These are phyloP conservation scores for Fusarium xylarioides DNA, from an alignment of 2,329 filamentous ascomycete species.

Conservation along the genomic window DNA sequence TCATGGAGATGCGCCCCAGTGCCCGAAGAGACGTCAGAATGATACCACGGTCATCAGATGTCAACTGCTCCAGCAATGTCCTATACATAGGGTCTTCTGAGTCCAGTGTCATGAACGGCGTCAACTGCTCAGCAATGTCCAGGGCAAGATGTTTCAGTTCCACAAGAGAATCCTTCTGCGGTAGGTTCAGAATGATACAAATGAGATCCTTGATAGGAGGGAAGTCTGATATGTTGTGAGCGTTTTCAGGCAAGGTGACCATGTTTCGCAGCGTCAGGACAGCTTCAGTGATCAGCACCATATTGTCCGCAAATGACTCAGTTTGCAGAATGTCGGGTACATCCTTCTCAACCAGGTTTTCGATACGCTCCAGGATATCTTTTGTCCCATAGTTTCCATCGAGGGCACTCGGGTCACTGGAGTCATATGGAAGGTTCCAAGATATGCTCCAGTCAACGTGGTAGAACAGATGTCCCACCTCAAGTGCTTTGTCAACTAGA, in stretches of 20 bases:
- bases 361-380: slow-evolving; percentile 72
- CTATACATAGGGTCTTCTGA: slow-evolving; percentile 81
- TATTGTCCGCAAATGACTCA: slow-evolving; percentile 72
- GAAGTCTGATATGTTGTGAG: slow-evolving; percentile 79
- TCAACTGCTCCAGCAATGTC: slow-evolving; percentile 71
- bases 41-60: slow-evolving; percentile 79
- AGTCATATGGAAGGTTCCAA: slow-evolving; percentile 66
- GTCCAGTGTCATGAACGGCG: slow-evolving; percentile 78
- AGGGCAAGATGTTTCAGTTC: slow-evolving; percentile 92
- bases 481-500: slow-evolving; percentile 83
- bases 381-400: slow-evolving; percentile 61
- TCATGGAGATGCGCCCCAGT: slow-evolving; percentile 88
- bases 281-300: slow-evolving; percentile 85
- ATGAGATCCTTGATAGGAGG: slow-evolving; percentile 82
- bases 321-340: slow-evolving; percentile 77
- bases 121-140: slow-evolving; percentile 91
- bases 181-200: slow-evolving; percentile 82
- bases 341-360: slow-evolving; percentile 66
- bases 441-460: slow-evolving; percentile 82
- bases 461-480: slow-evolving; percentile 82
- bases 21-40: slow-evolving; percentile 84
- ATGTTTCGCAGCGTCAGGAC: slow-evolving; percentile 92
- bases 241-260: slow-evolving; percentile 92
- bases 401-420: slow-evolving; percentile 58
- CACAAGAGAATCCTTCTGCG: slow-evolving; percentile 73